These are phyloP conservation scores for Auricularia cornea DNA, from an alignment of 768 basidiomycete genomes.

Conservation along the genomic window DNA sequence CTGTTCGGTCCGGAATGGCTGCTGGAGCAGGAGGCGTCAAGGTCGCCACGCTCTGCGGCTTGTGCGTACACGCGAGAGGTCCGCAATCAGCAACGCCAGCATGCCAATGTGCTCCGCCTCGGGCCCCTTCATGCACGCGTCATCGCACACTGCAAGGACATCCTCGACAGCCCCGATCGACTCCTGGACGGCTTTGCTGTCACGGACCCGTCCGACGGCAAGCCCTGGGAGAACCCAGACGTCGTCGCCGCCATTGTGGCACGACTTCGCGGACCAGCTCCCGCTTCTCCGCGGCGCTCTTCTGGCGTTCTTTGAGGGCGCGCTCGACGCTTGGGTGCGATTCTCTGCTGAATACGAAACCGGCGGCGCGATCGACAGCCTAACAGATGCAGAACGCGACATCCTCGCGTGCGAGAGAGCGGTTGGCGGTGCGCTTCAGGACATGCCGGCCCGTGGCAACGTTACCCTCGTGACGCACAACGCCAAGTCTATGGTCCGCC, in stretches of 20 bases:
- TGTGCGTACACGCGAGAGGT: slow-evolving; percentile 17
- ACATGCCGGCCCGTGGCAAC: too few species aligned
- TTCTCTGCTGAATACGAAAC: slow-evolving; percentile 21
- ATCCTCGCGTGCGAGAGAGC: too few species aligned
- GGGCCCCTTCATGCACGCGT: slow-evolving; percentile 14
- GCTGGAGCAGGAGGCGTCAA: too few species aligned
- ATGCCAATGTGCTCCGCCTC: slow-evolving; percentile 17
- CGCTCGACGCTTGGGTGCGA: slow-evolving; percentile 14
- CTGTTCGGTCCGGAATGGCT: too few species aligned
- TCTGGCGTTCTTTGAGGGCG: slow-evolving; percentile 16
- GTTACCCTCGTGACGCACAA: too few species aligned
- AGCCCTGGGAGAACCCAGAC: slow-evolving; percentile 5
- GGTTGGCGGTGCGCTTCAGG: too few species aligned
- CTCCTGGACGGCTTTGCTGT: slow-evolving; percentile 11
- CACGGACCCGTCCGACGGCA: slow-evolving; percentile 10
- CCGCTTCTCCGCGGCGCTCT: slow-evolving; percentile 1
- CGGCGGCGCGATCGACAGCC: slow-evolving; percentile 12
- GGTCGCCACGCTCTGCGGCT: too few species aligned
- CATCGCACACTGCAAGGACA: slow-evolving; percentile 5
- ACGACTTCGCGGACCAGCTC: neutral
- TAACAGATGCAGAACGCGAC: slow-evolving; percentile 13
- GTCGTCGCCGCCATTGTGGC: slow-evolving; percentile 11
- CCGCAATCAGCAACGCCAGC: slow-evolving; percentile 8
- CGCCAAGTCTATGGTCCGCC: too few species aligned
- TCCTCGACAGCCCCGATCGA: slow-evolving; percentile 17